Conservation (phyloP, 1,284 basidiomycete species). For the Leccinum cinnamomeum region DNA sequence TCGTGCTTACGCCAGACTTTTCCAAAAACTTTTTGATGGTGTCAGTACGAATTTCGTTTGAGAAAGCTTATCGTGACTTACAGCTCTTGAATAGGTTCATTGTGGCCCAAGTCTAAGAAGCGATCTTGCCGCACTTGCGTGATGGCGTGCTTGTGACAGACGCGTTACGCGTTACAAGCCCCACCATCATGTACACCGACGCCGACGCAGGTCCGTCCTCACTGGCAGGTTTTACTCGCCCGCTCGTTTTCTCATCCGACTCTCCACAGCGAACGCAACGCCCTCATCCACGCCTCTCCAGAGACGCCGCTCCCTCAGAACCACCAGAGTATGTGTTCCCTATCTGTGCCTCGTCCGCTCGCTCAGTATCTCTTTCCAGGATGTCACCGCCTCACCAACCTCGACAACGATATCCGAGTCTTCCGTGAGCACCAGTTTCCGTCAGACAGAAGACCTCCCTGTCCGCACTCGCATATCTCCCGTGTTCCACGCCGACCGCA, state of each 20-base stretch:
- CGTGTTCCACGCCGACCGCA: slow-evolving; percentile 36
- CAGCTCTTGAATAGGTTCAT: slow-evolving; percentile 84
- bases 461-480: slow-evolving; percentile 28
- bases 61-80: slow-evolving; percentile 44
- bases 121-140: slow-evolving; percentile 10
- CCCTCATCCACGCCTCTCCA: slow-evolving; percentile 14
- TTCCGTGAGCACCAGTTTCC: slow-evolving; percentile 23
- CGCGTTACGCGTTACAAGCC: slow-evolving; percentile 24
- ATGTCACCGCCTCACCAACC: slow-evolving; percentile 27
- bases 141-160: slow-evolving; percentile 26
- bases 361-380: slow-evolving; percentile 12
- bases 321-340: slow-evolving; percentile 18
- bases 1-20: slow-evolving; percentile 88
- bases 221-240: background rate
- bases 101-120: slow-evolving; percentile 29
- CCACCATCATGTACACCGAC: slow-evolving; percentile 16
- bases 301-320: slow-evolving; percentile 14
- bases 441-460: slow-evolving; percentile 21
- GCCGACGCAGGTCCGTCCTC: slow-evolving; percentile 12
- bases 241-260: background rate
- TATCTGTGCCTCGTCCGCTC: background rate
- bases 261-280: slow-evolving; percentile 5
- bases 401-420: slow-evolving; percentile 37
- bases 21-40: slow-evolving; percentile 67
- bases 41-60: slow-evolving; percentile 15